These are phyloP conservation scores for Exsudoporus floridanus DNA, from an alignment of 1,284 basidiomycete species.

Conservation along the genomic window DNA sequence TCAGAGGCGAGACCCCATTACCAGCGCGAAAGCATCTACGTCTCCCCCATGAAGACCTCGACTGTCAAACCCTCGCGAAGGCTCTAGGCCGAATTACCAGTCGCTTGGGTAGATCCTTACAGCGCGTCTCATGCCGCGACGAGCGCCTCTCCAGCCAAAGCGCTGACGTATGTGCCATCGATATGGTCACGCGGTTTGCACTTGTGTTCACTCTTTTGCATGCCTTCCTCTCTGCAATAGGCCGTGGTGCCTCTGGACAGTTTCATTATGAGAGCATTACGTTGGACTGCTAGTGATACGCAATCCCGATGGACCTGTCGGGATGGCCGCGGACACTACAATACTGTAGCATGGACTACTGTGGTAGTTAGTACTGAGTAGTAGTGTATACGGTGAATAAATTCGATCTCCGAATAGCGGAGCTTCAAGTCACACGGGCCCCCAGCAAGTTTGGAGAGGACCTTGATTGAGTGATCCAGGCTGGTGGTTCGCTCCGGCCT, in stretches of 20 bases:
- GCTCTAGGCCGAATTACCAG: constrained; percentile 13
- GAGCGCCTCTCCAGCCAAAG: neutral
- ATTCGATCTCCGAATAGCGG: constrained; percentile 24
- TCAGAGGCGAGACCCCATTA: constrained; percentile 2
- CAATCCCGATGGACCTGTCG: neutral
- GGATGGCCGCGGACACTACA: neutral
- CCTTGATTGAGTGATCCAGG: constrained; percentile 31
- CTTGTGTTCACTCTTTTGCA: neutral
- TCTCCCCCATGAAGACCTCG: constrained; percentile 10
- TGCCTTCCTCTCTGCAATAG: neutral
- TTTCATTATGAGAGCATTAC: neutral
- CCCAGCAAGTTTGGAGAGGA: constrained; percentile 15
- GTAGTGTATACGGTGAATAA: neutral
- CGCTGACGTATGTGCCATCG: neutral
- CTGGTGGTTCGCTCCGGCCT: constrained; percentile 36
- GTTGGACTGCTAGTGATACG: neutral
- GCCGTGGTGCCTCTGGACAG: neutral
- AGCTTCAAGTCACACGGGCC: constrained; percentile 16
- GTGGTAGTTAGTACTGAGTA: neutral
- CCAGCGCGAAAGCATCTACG: constrained; percentile 14
- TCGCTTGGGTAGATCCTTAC: neutral
- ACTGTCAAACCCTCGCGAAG: constrained; percentile 20
- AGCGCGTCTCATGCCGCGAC: neutral
- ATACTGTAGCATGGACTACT: neutral
- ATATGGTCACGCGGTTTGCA: neutral